Base-by-base conservation (phyloP, 306 rosid genomes). In the Medicago ruthenica region DNA sequence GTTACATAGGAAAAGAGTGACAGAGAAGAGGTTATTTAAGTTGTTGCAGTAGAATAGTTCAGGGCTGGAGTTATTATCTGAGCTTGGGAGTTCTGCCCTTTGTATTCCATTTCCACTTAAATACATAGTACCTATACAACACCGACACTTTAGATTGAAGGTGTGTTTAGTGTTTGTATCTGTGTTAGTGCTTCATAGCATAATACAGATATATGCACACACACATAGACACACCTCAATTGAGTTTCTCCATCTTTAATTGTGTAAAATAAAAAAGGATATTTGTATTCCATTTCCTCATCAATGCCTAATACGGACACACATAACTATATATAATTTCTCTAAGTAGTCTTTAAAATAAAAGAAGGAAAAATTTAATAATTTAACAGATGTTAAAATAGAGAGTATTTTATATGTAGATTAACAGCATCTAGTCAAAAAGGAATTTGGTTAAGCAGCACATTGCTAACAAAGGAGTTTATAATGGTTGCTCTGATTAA, bases 401-500 rank as follows among this genome's bases (percentile, higher is more conserved):
- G 6, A 60, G 37, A 58, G 39, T 58, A 13, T 12, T 58, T 59
- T 59, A 59, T 24, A 59, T 34, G 16, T 22, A 14, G 20, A 31
- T 31, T 61, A 61, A 27, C 67, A 27, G 42, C 41, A 27, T 60
- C 67, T 60, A 60, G 41, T 61, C 12, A 61, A 31, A 42, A 20
- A 31, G 48, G 77, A 50, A 48, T 50, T 70, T 66, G 58, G 70
- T 13, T 74, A 64, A 16, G 57, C 73, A 10, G 65, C 16, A 22
- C 64, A 42, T 73, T 71, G 55, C 42, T 37, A 63, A 13, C 44
- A 47, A n/a, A 31, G 48, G 22, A 24, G 60, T 21, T 39, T 64
- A 14, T 11, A 20, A 34, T 67, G 62, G 48, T 18, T 47, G 48
- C 47, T 42, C 22, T 18, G 20, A 71, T n/a, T 18, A 16, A 71